Percentiles rank a stretch among this genome's conserved stretches.
These are phyloP conservation scores for grape (Vitis vinifera) DNA, from an alignment of 164 flowering plant species.

Conservation along the genomic window DNA sequence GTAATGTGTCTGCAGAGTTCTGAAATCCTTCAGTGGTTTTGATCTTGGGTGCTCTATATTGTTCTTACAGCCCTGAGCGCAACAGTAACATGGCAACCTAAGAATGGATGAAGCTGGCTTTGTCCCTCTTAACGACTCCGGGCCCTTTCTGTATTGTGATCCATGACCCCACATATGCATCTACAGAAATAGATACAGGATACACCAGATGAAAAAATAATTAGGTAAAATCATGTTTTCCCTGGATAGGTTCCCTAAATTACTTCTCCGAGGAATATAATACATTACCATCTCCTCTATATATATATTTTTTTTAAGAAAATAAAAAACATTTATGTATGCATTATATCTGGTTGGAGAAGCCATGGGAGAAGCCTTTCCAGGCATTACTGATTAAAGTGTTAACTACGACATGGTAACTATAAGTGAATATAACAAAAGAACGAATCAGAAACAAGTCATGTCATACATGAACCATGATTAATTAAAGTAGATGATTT, in stretches of 20 bases:
- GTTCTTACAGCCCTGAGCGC: conserved; percentile 71
- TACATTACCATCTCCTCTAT: too few relatives aligned
- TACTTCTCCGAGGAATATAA: too few relatives aligned
- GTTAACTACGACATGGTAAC: too few relatives aligned
- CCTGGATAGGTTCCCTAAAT: too few relatives aligned
- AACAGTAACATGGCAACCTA: conserved; percentile 68
- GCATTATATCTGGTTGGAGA: too few relatives aligned
- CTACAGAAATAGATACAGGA: conserved; percentile 17
- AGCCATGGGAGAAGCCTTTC: too few relatives aligned
- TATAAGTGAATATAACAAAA: not conserved
- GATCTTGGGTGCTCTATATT: conserved; percentile 67
- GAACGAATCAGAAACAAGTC: not conserved
- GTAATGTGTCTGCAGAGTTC: conserved; percentile 77
- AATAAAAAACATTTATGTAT: too few relatives aligned
- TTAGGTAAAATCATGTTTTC: not conserved
- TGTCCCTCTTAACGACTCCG: conserved; percentile 56
- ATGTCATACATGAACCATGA: not conserved
- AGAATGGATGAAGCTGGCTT: conserved; percentile 50
- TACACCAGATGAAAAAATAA: not conserved
- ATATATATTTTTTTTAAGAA: too few relatives aligned
- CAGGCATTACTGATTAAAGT: too few relatives aligned
- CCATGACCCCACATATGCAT: conserved; percentile 89
- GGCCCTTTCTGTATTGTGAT: conserved; percentile 58
- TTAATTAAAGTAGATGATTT: too few relatives aligned
- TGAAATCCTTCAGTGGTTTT: conserved; percentile 71